Evolutionary conservation across 805 yeast genomes (phyloP).

Genomic region (Hanseniaspora jakobsenii): DNA sequence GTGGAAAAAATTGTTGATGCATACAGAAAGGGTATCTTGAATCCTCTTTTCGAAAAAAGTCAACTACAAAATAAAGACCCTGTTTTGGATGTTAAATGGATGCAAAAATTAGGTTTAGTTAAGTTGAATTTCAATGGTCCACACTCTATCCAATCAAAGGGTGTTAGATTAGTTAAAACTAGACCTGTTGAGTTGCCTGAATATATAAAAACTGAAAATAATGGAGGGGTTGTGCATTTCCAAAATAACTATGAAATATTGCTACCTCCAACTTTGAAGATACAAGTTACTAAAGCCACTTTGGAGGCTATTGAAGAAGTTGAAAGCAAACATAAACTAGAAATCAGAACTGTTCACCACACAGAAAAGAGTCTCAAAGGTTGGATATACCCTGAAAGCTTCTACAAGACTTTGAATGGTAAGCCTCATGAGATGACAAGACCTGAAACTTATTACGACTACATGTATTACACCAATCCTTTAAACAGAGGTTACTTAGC

Average conservation of each 20-base stretch:
- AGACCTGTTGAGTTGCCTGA: constrained; percentile 80
- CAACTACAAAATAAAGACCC: background rate
- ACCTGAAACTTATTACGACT: constrained; percentile 72
- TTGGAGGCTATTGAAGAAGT: constrained; percentile 58
- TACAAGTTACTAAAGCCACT: constrained; percentile 79
- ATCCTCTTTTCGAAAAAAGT: constrained; percentile 18
- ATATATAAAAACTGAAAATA: constrained; percentile 30
- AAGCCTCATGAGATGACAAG: constrained; percentile 73
- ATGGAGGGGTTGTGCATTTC: too few species aligned
- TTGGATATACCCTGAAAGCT: constrained; percentile 63
- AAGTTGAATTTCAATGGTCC: constrained; percentile 45
- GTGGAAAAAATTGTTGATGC: constrained; percentile 60
- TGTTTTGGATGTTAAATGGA: constrained; percentile 54
- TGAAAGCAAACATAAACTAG: constrained; percentile 54
- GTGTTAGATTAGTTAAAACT: constrained; percentile 12
- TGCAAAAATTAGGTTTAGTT: constrained; percentile 63
- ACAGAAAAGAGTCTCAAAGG: constrained; percentile 57
- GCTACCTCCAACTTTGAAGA: constrained; percentile 30
- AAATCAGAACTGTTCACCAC: constrained; percentile 60
- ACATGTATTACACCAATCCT: constrained; percentile 61
- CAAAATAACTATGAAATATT: too few species aligned
- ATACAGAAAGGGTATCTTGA: constrained; percentile 53
- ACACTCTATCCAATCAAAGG: constrained; percentile 5
- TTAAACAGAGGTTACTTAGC: constrained; percentile 65
- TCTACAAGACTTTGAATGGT: constrained; percentile 50